Evolutionary conservation across 495 filamentous ascomycete genomes (phyloP).

Genomic region (Xylaria intraflava): DNA sequence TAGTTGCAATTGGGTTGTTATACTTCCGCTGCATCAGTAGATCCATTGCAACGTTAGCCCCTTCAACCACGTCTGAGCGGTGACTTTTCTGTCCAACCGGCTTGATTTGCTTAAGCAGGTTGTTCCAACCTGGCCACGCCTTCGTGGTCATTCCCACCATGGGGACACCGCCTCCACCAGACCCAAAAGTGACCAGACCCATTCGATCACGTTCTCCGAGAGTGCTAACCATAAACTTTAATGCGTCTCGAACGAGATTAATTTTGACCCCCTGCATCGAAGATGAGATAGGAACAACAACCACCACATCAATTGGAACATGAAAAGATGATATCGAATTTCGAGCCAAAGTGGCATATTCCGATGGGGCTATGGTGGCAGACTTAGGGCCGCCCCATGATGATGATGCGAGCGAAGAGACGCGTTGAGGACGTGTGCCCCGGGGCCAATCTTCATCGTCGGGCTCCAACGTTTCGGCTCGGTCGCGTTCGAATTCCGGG

Average conservation of each 20-base stretch:
- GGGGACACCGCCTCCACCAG: conserved; percentile 85
- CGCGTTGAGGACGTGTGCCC: conserved; percentile 62
- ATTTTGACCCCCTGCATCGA: conserved; percentile 99
- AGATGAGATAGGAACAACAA: conserved; percentile 94
- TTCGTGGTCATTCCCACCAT: conserved; percentile 98
- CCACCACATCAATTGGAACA: conserved; percentile 90
- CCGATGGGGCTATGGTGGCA: conserved; percentile 65
- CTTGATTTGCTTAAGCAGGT: conserved; percentile 79
- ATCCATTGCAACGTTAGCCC: conserved; percentile 98
- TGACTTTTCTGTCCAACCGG: conserved; percentile 95
- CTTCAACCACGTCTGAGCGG: conserved; percentile 94
- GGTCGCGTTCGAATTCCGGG: conserved; percentile 60
- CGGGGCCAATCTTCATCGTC: conserved; percentile 91
- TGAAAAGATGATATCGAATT: conserved; percentile 60
- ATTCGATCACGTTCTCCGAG: conserved; percentile 94
- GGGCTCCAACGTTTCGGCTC: conserved; percentile 64
- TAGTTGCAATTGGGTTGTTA: conserved; percentile 92
- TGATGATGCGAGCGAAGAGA: conserved; percentile 75
- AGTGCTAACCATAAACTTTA: conserved; percentile 86
- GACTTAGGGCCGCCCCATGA: conserved; percentile 80
- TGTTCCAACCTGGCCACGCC: conserved; percentile 84
- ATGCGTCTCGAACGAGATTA: conserved; percentile 83
- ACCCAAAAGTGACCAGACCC: conserved; percentile 96
- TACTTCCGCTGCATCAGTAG: conserved; percentile 96
- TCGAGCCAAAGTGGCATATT: conserved; percentile 64